Base-by-base conservation (phyloP, 2,329 filamentous ascomycete species). In the Escovopsis sp. region DNA sequence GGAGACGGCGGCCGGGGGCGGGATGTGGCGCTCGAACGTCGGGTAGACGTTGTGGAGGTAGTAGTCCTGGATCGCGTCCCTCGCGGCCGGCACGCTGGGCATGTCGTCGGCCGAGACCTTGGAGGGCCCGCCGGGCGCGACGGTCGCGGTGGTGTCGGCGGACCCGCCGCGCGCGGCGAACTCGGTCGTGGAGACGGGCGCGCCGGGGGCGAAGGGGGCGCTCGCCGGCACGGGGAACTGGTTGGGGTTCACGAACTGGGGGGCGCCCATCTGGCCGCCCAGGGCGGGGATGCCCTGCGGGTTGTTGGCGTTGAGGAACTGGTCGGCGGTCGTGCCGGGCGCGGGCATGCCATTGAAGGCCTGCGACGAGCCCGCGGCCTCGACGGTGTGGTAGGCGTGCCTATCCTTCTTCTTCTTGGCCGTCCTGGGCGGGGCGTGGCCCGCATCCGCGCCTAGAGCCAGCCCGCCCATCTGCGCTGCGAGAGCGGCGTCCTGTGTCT, bases 11-110 rank as follows among this genome's bases (percentile, higher is more conserved):
- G 88, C 84, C 2, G 91, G 87, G 37, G 91, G 91, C 10, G 91
- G 88, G 2, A 94, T 71, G 57, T 94, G 87, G 45, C 84, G 84
- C 63, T 96, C 89, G 66, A 96, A 94, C 4, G 91, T 98, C 14
- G 89, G 87, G 59, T 95, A 96, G 40, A 94, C 72, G 59, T 94
- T 84, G 51, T 72, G 78, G 51, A 93, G 74, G 58, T 89, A 98
- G 64, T 88, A 82, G 49, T 82, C 79, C 49, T 91, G 84, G 7
- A 84, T 72, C 7, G 75, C 63, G 60, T 98, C 91, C 65, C 91
- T 78, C 51, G 87, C 84, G 51, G 80, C 65, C 11, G 91, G 88
- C 39, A 98, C 76, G 57, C 88, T 95, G 35, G 91, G 91, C 53
- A 95, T 84, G 53, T 94, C 85, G 56, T 96, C 87, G 14, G 87